Conservation (phyloP, 108 stramenopile species). For the Nannochloropsis salina region DNA sequence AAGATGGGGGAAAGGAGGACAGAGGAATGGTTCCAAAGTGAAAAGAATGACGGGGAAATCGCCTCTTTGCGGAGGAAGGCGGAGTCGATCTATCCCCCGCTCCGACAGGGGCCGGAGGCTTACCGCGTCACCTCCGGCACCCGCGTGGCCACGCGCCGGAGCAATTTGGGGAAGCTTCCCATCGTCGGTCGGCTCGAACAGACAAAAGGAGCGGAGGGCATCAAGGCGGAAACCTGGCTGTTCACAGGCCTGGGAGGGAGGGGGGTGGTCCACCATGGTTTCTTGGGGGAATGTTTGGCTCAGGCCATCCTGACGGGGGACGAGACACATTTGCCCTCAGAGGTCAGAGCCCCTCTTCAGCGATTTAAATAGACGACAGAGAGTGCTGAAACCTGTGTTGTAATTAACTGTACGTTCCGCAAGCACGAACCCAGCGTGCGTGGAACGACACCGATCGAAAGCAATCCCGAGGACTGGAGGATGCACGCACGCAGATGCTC, state of each 20-base stretch:
- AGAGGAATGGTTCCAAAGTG: too few relatives aligned
- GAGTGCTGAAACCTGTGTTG: background rate
- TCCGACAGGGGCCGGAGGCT: background rate
- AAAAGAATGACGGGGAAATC: background rate
- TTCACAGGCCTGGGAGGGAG: slow-evolving; percentile 46
- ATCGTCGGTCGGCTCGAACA: slow-evolving; percentile 24
- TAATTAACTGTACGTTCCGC: too few relatives aligned
- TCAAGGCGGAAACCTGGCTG: slow-evolving; percentile 29
- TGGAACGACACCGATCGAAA: too few relatives aligned
- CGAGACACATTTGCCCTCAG: slow-evolving; percentile 26
- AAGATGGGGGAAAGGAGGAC: background rate
- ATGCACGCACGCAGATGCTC: too few relatives aligned
- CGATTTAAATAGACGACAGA: slow-evolving; percentile 23
- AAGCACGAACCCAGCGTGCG: too few relatives aligned
- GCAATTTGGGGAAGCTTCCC: slow-evolving; percentile 38
- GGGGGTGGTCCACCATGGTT: slow-evolving; percentile 49
- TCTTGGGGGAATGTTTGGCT: slow-evolving; percentile 39
- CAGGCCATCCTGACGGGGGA: slow-evolving; percentile 25
- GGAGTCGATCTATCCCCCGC: slow-evolving; percentile 7
- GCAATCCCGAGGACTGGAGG: too few relatives aligned
- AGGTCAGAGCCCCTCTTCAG: slow-evolving; percentile 30
- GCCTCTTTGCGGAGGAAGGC: background rate
- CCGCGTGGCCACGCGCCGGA: slow-evolving; percentile 18
- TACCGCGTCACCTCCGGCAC: background rate
- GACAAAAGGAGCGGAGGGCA: background rate